A percentile compares a stretch with the other conserved stretches of the same genome.
These are phyloP conservation scores for Baudoinia panamericana DNA, from an alignment of 495 filamentous ascomycete genomes.

Conservation along the genomic window DNA sequence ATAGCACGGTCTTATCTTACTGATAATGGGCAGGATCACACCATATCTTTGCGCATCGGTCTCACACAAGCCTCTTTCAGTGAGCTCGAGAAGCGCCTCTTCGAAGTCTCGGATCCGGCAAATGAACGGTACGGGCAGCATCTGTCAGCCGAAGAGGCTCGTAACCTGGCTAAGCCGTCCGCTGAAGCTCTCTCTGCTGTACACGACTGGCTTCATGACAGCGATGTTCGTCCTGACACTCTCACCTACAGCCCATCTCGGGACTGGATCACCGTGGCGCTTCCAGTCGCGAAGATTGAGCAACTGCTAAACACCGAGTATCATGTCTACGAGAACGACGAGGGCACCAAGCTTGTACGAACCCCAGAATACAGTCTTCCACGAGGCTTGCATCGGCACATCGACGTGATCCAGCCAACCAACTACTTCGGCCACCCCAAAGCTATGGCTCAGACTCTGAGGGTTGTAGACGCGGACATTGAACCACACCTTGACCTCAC, in stretches of 20 bases:
- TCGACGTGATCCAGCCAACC: slow-evolving; percentile 52
- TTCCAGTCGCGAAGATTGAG: slow-evolving; percentile 30
- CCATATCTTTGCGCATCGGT: too few relatives aligned
- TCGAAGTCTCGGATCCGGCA: slow-evolving; percentile 32
- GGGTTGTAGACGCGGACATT: background rate
- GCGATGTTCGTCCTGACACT: too few relatives aligned
- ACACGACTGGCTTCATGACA: slow-evolving; percentile 32
- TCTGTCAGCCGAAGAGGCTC: slow-evolving; percentile 25
- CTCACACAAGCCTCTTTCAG: too few relatives aligned
- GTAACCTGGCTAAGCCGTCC: slow-evolving; percentile 27
- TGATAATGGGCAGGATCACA: too few relatives aligned
- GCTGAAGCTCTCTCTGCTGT: slow-evolving; percentile 27
- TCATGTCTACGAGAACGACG: slow-evolving; percentile 28
- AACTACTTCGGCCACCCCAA: slow-evolving; percentile 41
- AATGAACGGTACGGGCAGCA: slow-evolving; percentile 30
- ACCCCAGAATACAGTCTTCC: slow-evolving; percentile 40
- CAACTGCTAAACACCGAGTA: slow-evolving; percentile 33
- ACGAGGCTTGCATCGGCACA: slow-evolving; percentile 38
- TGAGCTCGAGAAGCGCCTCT: too few relatives aligned
- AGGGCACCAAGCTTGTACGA: slow-evolving; percentile 29
- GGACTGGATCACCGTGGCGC: slow-evolving; percentile 31
- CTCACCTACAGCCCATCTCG: slow-evolving; percentile 28
- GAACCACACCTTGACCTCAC: background rate
- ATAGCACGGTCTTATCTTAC: too few relatives aligned
- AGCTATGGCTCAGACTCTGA: background rate